A percentile compares a stretch with the other conserved stretches of the same genome.
phyloP scores from a whole-genome alignment of 2,329 filamentous ascomycete species.

The Canariomyces notabilis region DNA sequence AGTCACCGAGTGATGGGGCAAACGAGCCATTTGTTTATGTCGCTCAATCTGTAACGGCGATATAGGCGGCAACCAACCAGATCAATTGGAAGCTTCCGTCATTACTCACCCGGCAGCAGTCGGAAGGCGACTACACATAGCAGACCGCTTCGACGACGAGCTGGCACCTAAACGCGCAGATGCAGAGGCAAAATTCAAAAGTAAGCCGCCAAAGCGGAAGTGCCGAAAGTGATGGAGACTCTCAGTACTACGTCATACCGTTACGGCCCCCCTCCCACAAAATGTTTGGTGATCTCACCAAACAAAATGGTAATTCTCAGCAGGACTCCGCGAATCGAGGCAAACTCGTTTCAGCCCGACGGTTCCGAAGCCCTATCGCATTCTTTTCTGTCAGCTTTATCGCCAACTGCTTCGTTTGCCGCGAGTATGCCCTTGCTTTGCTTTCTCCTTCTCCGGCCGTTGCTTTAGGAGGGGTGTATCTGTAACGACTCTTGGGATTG shows the following conservation, averaged over 20 bases:
- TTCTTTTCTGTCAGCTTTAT: background rate
- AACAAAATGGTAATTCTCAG: background rate
- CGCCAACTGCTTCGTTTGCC: background rate
- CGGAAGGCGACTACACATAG: background rate
- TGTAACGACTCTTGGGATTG: no score
- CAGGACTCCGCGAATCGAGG: background rate
- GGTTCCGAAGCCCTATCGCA: constrained; percentile 14
- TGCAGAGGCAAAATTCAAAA: background rate
- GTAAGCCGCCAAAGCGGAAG: constrained; percentile 15
- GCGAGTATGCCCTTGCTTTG: no score
- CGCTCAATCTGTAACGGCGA: constrained; percentile 6
- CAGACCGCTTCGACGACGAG: background rate
- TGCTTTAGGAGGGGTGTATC: no score
- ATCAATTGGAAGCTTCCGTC: no score
- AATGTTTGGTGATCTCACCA: no score
- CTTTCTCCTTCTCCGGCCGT: no score
- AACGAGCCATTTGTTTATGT: constrained; percentile 21
- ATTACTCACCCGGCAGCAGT: background rate
- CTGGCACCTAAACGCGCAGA: no score
- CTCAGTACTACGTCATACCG: constrained; percentile 19
- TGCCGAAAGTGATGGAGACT: constrained; percentile 13
- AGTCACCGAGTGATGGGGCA: constrained; percentile 16
- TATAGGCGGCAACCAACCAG: constrained; percentile 11
- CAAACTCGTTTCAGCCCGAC: constrained; percentile 2
- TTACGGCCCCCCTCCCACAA: background rate